Evolutionary conservation across 805 yeast genomes (phyloP), one percentile per base, ranked within the genome.

Genomic region (Cyberlindnera euphorbiae): DNA sequence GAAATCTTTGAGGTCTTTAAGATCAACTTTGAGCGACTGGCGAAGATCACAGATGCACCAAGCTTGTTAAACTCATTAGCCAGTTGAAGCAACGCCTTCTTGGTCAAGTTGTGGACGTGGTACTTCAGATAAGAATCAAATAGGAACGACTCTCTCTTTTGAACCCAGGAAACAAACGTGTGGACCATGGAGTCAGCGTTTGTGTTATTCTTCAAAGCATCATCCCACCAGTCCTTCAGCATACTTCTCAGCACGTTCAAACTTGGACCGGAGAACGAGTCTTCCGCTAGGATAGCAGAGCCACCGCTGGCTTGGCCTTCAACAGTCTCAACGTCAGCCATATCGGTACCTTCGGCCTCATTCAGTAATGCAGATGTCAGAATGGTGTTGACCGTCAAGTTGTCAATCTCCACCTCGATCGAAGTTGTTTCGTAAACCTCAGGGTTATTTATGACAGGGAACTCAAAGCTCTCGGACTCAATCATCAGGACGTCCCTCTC

Each of bases 221-320:
- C 82, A 51, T 87, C 94, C 96, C 97, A 90, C 96, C 96, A 87
- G 22, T 71, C 77, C 50, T 82, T 86, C 10, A 93, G 82, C 72
- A 93, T 64, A 7, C 70, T 58, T 52, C 94, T 73, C 38, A 93
- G 66, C 2, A 82, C 82, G 8, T 67, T 58, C 43, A 93, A 65
- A 3, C 96, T 84, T 1, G 83, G 75, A 0, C 79, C 71, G 9
- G 89, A 81, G 49, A 90, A 89, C 0, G 95, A 75, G 56, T 90
- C 95, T 47, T 81, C 85, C 11, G 90, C 82, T 47, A 89, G 75
- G 3, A 65, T 62, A 4, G 47, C 32, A 23, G 39, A 26, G 5
- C 49, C 46, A 11, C 53, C 52, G 8, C 56, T 58, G 14, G 49
- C 49, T 9, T 54, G 50, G 15, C 42, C 50, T 1, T 58, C 62